Conservation (phyloP, 2,329 filamentous ascomycete species). For the Metarhizium guizhouense region DNA sequence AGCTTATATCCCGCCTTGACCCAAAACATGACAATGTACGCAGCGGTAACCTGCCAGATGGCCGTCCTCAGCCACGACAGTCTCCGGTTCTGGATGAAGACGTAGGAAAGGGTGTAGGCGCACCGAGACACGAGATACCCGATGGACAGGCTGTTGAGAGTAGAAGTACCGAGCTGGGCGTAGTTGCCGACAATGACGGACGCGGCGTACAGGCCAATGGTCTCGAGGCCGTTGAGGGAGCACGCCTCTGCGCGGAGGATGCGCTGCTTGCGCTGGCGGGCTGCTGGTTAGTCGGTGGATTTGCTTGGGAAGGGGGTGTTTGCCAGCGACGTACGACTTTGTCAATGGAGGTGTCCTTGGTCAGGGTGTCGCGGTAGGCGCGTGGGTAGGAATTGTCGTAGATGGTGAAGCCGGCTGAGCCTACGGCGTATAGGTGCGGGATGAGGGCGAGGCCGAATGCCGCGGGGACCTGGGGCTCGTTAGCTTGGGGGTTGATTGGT, state of each 20-base stretch:
- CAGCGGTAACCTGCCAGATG: constrained; percentile 27
- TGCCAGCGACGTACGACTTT: constrained; percentile 14
- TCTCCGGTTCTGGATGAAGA: constrained; percentile 31
- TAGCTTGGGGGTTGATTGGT: no score
- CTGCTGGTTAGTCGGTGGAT: background rate
- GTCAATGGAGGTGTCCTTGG: constrained; percentile 21
- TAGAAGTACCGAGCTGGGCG: constrained; percentile 25
- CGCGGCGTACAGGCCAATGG: constrained; percentile 32
- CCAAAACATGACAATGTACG: constrained; percentile 27
- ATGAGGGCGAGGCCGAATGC: constrained; percentile 10
- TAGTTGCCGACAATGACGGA: constrained; percentile 36
- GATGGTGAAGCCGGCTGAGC: constrained; percentile 14
- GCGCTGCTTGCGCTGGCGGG: constrained; percentile 39
- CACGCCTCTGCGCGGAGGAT: constrained; percentile 45
- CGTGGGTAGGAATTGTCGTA: constrained; percentile 32
- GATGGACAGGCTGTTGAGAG: constrained; percentile 30
- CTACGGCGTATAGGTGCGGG: constrained; percentile 5
- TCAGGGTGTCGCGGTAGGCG: constrained; percentile 19
- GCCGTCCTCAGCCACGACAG: constrained; percentile 28
- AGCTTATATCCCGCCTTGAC: constrained; percentile 28
- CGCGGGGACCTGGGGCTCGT: constrained; percentile 23
- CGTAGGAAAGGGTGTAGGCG: constrained; percentile 33
- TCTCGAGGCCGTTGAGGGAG: constrained; percentile 34
- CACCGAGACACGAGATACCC: constrained; percentile 30
- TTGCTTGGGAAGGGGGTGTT: background rate